Evolutionary conservation across 192 early-diverging fungal genomes (phyloP).

Genomic region (Dispira simplex): DNA sequence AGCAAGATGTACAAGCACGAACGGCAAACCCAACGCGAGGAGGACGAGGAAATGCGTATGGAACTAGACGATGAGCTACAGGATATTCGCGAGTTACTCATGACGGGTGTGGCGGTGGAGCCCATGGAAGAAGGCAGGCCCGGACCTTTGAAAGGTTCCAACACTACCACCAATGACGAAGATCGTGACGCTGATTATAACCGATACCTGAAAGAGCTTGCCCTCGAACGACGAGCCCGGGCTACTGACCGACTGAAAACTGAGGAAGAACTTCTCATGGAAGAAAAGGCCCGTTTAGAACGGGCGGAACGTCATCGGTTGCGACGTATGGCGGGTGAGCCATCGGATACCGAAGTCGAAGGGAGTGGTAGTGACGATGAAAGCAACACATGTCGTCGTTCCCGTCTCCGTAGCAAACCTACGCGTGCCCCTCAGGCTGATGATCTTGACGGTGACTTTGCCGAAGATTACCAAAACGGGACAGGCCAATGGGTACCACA

Average conservation of each 20-base stretch:
- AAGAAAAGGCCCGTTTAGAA: conserved; percentile 74
- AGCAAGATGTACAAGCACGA: conserved; percentile 92
- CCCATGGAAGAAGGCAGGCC: conserved; percentile 14
- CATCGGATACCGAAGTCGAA: conserved; percentile 27
- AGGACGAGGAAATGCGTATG: conserved; percentile 61
- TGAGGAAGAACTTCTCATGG: conserved; percentile 80
- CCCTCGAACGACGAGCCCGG: conserved; percentile 65
- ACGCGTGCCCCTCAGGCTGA: conserved; percentile 37
- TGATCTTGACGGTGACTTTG: conserved; percentile 53
- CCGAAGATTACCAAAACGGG: conserved; percentile 25
- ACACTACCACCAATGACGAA: conserved; percentile 18
- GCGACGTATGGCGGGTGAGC: conserved; percentile 71
- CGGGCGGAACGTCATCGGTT: conserved; percentile 64
- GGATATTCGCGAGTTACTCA: conserved; percentile 58
- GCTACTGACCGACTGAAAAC: conserved; percentile 88
- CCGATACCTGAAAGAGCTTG: conserved; percentile 60
- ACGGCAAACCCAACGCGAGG: conserved; percentile 74
- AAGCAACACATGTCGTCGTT: conserved; percentile 26
- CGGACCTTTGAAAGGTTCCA: conserved; percentile 15
- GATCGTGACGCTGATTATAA: conserved; percentile 66
- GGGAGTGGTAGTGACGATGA: conserved; percentile 29
- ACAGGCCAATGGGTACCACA: conserved; percentile 14
- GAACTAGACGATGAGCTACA: conserved; percentile 86
- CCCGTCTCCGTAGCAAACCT: neutral
- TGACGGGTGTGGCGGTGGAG: conserved; percentile 20